phyloP scores from a whole-genome alignment of 495 filamentous ascomycete species.

The Aspergillus bertholletiae region DNA sequence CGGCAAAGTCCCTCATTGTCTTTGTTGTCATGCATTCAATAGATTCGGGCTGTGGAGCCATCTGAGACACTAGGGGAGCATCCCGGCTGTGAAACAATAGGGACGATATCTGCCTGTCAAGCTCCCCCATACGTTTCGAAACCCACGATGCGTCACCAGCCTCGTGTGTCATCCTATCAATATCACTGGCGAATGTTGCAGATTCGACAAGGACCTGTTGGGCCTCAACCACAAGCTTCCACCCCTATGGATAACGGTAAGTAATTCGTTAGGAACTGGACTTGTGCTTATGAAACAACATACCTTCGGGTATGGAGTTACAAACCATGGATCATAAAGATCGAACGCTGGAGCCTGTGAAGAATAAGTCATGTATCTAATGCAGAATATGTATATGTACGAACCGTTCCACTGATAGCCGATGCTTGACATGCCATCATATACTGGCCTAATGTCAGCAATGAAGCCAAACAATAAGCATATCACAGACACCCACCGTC shows the following conservation, averaged over 20 bases:
- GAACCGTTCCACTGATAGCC: slow-evolving; percentile 45
- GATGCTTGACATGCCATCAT: slow-evolving; percentile 39
- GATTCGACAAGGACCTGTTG: slow-evolving; percentile 44
- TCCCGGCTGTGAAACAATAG: slow-evolving; percentile 11
- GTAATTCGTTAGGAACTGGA: no score
- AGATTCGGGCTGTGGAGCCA: not conserved
- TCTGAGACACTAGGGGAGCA: not conserved
- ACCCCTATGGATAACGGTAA: no score
- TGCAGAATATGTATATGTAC: slow-evolving; percentile 10
- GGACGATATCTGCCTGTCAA: slow-evolving; percentile 27
- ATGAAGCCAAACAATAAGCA: not conserved
- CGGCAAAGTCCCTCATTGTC: slow-evolving; percentile 39
- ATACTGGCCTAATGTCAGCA: slow-evolving; percentile 12
- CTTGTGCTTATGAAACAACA: no score
- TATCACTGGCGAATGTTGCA: slow-evolving; percentile 43
- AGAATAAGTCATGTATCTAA: slow-evolving; percentile 7
- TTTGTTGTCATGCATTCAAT: slow-evolving; percentile 30
- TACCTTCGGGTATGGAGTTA: slow-evolving; percentile 39
- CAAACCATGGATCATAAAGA: slow-evolving; percentile 43
- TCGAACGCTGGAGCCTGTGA: slow-evolving; percentile 36
- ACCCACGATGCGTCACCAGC: slow-evolving; percentile 20
- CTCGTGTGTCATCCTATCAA: slow-evolving; percentile 17
- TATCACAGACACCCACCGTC: slow-evolving; percentile 26
- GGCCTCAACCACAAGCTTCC: slow-evolving; percentile 41
- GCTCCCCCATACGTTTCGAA: slow-evolving; percentile 36